Evolutionary conservation across 176 grass and related monocot species (phyloP).

Genomic region (Carex cristatella): DNA sequence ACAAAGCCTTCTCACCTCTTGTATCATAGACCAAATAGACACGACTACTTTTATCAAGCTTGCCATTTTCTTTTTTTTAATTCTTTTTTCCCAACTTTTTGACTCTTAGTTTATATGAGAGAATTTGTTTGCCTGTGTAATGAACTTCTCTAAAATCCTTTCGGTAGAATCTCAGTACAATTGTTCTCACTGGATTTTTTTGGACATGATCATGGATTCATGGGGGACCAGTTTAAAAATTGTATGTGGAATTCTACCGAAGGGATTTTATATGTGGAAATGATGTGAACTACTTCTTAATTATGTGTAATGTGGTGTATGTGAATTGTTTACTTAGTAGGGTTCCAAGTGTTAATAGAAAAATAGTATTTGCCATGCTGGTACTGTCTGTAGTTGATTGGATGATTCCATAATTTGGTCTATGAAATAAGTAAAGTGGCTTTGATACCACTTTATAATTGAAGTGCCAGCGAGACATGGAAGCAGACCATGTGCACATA

Average conservation of each 20-base stretch:
- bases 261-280: constrained; percentile 14
- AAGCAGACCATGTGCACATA: constrained; percentile 19
- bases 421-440: constrained; percentile 7
- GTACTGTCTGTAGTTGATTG: constrained; percentile 16
- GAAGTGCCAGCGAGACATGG: constrained; percentile 9
- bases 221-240: background rate
- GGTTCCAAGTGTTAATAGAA: constrained; percentile 21
- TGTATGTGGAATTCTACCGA: constrained; percentile 24
- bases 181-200: background rate
- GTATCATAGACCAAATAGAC: constrained; percentile 27
- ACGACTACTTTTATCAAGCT: constrained; percentile 19
- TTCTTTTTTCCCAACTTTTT: constrained; percentile 23
- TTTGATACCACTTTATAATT: constrained; percentile 18
- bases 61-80: constrained; percentile 19
- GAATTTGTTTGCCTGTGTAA: constrained; percentile 22
- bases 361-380: constrained; percentile 22
- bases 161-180: constrained; percentile 12
- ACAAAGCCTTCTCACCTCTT: background rate
- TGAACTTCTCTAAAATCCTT: constrained; percentile 7
- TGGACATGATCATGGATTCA: background rate
- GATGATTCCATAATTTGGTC: constrained; percentile 22
- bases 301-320: constrained; percentile 11
- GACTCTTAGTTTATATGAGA: constrained; percentile 20
- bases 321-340: constrained; percentile 20
- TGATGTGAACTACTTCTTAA: background rate